Conservation (phyloP, 2,329 filamentous ascomycete genomes). For the Phyllosticta capitalensis region DNA sequence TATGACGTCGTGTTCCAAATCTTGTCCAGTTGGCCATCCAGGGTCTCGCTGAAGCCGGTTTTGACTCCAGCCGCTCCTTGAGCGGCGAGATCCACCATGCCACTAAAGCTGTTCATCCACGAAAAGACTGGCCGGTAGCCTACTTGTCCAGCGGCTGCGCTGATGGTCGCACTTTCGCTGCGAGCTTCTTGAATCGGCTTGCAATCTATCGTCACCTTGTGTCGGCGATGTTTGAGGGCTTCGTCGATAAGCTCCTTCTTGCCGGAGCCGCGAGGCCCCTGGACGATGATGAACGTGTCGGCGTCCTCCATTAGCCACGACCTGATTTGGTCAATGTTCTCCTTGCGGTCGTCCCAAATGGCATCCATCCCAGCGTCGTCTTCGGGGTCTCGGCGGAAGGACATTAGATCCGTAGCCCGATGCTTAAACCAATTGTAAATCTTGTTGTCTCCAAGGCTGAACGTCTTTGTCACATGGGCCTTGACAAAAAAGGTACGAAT, state of each 20-base stretch:
- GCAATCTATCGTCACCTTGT: slow-evolving; percentile 83
- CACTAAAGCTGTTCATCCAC: slow-evolving; percentile 92
- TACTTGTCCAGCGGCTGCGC: slow-evolving; percentile 68
- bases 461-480: slow-evolving; percentile 68
- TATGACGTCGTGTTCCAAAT: slow-evolving; percentile 76
- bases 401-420: slow-evolving; percentile 57
- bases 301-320: slow-evolving; percentile 81
- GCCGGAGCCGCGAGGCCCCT: slow-evolving; percentile 83
- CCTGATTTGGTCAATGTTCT: slow-evolving; percentile 70
- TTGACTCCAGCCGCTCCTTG: slow-evolving; percentile 93
- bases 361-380: slow-evolving; percentile 64
- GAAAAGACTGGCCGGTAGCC: slow-evolving; percentile 91
- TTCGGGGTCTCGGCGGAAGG: slow-evolving; percentile 46
- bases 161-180: slow-evolving; percentile 78
- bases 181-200: slow-evolving; percentile 86
- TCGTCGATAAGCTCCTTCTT: slow-evolving; percentile 86
- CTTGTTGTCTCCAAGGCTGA: slow-evolving; percentile 63
- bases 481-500: slow-evolving; percentile 91
- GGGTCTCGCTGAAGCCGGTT: slow-evolving; percentile 84
- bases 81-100: slow-evolving; percentile 82
- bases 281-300: slow-evolving; percentile 88
- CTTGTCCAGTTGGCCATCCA: slow-evolving; percentile 81
- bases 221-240: slow-evolving; percentile 62
- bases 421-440: slow-evolving; percentile 74
- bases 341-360: slow-evolving; percentile 79